Evolutionary conservation across 2,329 filamentous ascomycete species (phyloP).

Genomic region (Sclerotinia glacialis): DNA sequence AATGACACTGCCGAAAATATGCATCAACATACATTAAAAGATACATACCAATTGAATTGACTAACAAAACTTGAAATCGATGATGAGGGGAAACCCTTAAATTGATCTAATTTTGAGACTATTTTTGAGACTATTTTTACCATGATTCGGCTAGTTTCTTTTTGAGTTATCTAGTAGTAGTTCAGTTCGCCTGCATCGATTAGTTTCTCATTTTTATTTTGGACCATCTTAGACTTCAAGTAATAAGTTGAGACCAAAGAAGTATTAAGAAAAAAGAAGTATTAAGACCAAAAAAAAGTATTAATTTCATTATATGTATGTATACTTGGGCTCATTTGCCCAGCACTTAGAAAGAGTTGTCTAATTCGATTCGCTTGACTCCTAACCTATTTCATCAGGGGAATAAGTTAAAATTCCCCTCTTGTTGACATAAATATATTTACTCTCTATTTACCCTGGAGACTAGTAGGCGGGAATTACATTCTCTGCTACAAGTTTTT

Average conservation of each 20-base stretch:
- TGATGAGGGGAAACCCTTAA: not conserved
- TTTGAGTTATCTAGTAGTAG: not conserved
- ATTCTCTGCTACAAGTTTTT: not conserved
- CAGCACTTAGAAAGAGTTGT: not conserved
- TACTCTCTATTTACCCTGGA: not conserved
- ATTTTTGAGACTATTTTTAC: not conserved
- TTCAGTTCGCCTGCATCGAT: not conserved
- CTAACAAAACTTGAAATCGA: not conserved
- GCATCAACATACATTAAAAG: not conserved
- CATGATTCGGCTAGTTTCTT: not conserved
- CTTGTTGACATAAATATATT: not conserved
- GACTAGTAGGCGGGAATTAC: not conserved
- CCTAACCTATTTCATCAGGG: not conserved
- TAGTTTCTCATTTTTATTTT: not conserved
- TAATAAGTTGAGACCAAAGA: not conserved
- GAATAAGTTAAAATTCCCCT: not conserved
- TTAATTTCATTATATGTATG: not conserved
- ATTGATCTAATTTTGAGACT: conserved; percentile 1
- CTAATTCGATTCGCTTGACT: not conserved
- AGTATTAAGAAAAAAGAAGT: too few species aligned
- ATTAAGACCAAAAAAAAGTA: not conserved
- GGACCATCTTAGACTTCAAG: not conserved
- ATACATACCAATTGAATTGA: not conserved
- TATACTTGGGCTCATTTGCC: not conserved
- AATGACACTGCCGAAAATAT: not conserved